Evolutionary conservation across 306 rosid species (phyloP).

Genomic region (Castanea mollissima): DNA sequence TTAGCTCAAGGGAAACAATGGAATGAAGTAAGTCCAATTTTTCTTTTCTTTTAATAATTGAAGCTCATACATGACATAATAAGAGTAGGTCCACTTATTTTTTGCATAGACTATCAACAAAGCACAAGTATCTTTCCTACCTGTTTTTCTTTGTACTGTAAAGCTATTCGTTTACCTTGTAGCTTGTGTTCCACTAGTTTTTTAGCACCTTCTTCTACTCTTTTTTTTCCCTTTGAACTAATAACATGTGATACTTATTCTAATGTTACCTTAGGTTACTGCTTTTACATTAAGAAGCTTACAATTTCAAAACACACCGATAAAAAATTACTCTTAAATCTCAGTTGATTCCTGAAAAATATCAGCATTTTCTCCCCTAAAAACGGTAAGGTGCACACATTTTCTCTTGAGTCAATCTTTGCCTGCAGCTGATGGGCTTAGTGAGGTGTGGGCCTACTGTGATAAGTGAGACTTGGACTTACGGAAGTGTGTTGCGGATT

Average conservation of each 20-base stretch:
- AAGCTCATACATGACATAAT: slow-evolving; percentile 11
- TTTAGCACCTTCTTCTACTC: background rate
- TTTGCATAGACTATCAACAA: slow-evolving; percentile 9
- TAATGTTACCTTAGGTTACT: background rate
- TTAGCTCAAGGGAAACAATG: slow-evolving; percentile 87
- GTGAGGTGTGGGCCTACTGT: too few species aligned
- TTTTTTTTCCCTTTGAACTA: background rate
- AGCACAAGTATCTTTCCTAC: background rate
- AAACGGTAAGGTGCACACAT: too few species aligned
- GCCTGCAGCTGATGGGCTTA: too few species aligned
- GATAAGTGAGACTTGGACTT: too few species aligned
- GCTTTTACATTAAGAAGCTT: background rate
- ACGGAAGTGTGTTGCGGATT: too few species aligned
- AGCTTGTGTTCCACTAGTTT: background rate
- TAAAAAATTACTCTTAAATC: too few species aligned
- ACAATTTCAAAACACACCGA: too few species aligned
- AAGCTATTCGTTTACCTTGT: slow-evolving; percentile 1
- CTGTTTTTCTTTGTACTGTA: slow-evolving; percentile 4
- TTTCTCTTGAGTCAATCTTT: too few species aligned
- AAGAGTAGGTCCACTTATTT: slow-evolving; percentile 5
- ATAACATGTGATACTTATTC: background rate
- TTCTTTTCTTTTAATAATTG: background rate
- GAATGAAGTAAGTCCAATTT: slow-evolving; percentile 65
- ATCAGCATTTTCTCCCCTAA: too few species aligned
- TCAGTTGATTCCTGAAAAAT: too few species aligned